Evolutionary conservation across 495 filamentous ascomycete species (phyloP).

Genomic region (Aspergillus campestris): DNA sequence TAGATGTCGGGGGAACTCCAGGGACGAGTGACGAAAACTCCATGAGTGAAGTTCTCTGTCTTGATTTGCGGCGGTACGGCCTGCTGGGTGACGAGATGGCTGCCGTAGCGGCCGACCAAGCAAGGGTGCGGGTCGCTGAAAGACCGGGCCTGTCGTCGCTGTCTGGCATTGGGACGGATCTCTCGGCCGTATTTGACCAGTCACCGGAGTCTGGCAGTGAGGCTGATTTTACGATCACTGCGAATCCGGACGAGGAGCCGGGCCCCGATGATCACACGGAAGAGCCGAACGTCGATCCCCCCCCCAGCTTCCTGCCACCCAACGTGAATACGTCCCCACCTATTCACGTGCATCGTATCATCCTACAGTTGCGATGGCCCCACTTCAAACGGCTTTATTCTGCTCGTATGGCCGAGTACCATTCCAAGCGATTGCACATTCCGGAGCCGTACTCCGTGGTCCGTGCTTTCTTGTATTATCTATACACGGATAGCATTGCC

Average conservation of each 20-base stretch:
- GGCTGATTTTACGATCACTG: constrained; percentile 79
- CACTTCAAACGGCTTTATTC: constrained; percentile 88
- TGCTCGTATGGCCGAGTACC: constrained; percentile 92
- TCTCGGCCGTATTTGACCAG: constrained; percentile 77
- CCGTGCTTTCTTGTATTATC: constrained; percentile 87
- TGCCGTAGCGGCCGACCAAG: constrained; percentile 49
- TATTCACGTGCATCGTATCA: constrained; percentile 85
- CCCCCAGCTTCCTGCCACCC: constrained; percentile 51
- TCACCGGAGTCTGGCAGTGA: constrained; percentile 69
- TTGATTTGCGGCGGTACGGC: constrained; percentile 80
- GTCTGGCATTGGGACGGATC: constrained; percentile 67
- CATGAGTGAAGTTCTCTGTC: constrained; percentile 84
- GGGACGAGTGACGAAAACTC: constrained; percentile 67
- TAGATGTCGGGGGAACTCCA: constrained; percentile 48
- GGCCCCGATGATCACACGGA: constrained; percentile 48
- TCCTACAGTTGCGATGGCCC: constrained; percentile 90
- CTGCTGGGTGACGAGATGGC: constrained; percentile 72
- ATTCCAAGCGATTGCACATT: constrained; percentile 94
- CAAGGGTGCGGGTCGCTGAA: constrained; percentile 45
- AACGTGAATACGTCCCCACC: constrained; percentile 64
- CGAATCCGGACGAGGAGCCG: constrained; percentile 58
- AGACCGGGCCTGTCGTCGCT: constrained; percentile 35
- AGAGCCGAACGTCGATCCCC: constrained; percentile 8
- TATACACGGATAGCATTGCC: constrained; percentile 91
- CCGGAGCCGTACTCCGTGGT: constrained; percentile 93